Evolutionary conservation across 2,329 filamentous ascomycete genomes (phyloP).

Genomic region (Phyllosticta citrichinensis): DNA sequence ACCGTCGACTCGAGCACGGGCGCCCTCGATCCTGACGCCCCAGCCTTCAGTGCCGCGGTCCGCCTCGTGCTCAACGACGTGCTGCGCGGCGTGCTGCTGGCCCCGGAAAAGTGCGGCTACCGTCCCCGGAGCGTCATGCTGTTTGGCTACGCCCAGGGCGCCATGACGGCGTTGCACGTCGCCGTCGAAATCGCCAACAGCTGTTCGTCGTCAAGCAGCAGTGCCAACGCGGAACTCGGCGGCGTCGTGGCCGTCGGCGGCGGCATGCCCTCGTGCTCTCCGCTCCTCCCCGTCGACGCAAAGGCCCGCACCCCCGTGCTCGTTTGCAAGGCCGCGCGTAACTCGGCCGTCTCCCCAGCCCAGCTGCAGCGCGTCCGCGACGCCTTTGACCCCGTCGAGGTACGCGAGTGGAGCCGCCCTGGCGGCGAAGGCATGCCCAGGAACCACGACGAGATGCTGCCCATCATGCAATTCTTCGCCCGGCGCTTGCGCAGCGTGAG

Average conservation of each 20-base stretch:
- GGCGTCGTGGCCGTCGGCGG: constrained; percentile 58
- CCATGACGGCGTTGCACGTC: constrained; percentile 42
- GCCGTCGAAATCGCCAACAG: constrained; percentile 23
- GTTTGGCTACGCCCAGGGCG: constrained; percentile 49
- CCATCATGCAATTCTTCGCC: constrained; percentile 77
- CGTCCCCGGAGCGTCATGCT: constrained; percentile 40
- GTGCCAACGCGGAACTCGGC: constrained; percentile 33
- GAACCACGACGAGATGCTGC: constrained; percentile 74
- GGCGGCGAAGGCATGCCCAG: constrained; percentile 72
- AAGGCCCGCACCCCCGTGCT: constrained; percentile 57
- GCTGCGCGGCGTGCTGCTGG: constrained; percentile 35
- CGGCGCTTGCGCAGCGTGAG: constrained; percentile 42
- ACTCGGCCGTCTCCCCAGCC: constrained; percentile 49
- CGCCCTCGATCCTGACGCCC: constrained; percentile 45
- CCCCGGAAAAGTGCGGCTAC: constrained; percentile 38
- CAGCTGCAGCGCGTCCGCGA: constrained; percentile 54
- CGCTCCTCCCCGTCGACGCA: constrained; percentile 20
- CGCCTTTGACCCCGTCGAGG: constrained; percentile 45
- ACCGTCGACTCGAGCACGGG: constrained; percentile 43
- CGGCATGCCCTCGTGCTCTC: constrained; percentile 36
- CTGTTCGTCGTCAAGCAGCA: background rate
- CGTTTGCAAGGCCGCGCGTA: constrained; percentile 45
- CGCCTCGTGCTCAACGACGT: constrained; percentile 33
- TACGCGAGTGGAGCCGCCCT: constrained; percentile 38
- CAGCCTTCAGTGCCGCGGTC: constrained; percentile 34